Conservation (phyloP, 768 basidiomycete genomes). For the Suillus sp. region DNA sequence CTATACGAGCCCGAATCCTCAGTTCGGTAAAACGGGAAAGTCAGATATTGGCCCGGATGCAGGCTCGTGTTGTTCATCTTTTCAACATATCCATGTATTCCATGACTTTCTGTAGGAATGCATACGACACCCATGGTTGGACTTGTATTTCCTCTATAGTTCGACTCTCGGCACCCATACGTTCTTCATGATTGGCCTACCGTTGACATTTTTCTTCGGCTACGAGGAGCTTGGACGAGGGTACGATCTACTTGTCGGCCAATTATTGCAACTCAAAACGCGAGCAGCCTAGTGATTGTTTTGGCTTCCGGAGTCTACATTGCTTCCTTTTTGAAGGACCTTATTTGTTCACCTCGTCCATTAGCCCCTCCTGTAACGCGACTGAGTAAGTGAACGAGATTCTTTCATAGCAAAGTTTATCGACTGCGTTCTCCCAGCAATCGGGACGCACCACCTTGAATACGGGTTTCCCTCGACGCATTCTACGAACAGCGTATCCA, state of each 20-base stretch:
- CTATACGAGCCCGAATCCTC: constrained; percentile 56
- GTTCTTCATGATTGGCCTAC: constrained; percentile 91
- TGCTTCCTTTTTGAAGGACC: constrained; percentile 88
- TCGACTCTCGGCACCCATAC: constrained; percentile 84
- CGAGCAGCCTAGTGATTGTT: constrained; percentile 61
- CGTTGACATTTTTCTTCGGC: constrained; percentile 89
- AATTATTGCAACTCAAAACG: constrained; percentile 19
- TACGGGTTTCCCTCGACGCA: constrained; percentile 98
- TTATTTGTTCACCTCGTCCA: constrained; percentile 88
- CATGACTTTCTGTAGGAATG: constrained; percentile 38
- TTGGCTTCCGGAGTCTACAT: constrained; percentile 81
- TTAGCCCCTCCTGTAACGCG: constrained; percentile 91
- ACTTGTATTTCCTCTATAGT: constrained; percentile 82
- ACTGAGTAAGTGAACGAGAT: constrained; percentile 57
- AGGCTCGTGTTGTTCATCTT: constrained; percentile 47
- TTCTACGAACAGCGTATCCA: constrained; percentile 87
- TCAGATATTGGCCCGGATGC: constrained; percentile 60
- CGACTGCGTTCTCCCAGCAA: constrained; percentile 44
- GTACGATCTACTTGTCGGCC: constrained; percentile 38
- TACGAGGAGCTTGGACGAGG: constrained; percentile 68
- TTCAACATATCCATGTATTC: constrained; percentile 12
- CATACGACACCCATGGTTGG: constrained; percentile 67
- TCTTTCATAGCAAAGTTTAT: background rate
- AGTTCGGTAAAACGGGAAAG: constrained; percentile 60
- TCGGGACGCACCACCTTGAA: constrained; percentile 81